Conservation (phyloP, 2,329 filamentous ascomycete species). For the Diplodia intermedia region DNA sequence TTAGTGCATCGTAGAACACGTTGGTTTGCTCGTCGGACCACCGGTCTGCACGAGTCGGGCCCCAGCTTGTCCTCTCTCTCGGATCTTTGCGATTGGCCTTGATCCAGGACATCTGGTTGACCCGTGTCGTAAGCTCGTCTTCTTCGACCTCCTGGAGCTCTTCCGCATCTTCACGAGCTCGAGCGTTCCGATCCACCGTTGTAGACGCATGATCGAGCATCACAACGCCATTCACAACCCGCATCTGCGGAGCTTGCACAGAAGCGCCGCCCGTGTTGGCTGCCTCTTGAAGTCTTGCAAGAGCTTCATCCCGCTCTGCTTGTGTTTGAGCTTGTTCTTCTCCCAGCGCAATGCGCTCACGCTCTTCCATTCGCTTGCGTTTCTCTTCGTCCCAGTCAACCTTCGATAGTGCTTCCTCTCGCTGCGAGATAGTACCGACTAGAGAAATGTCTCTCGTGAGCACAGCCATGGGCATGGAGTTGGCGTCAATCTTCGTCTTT, state of each 20-base stretch:
- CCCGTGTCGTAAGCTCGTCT: constrained; percentile 76
- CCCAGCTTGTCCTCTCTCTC: constrained; percentile 50
- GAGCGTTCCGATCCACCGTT: constrained; percentile 71
- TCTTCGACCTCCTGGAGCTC: constrained; percentile 71
- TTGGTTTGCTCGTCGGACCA: constrained; percentile 78
- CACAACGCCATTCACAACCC: constrained; percentile 74
- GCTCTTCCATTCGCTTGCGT: constrained; percentile 46
- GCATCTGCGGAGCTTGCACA: constrained; percentile 61
- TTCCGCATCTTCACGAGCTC: constrained; percentile 62
- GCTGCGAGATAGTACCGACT: constrained; percentile 76
- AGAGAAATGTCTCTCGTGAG: constrained; percentile 68
- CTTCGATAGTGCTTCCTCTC: constrained; percentile 74
- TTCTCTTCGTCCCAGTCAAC: constrained; percentile 65
- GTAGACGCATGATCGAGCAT: constrained; percentile 73
- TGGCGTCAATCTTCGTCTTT: constrained; percentile 64
- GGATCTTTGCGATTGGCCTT: constrained; percentile 63
- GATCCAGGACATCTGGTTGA: constrained; percentile 73
- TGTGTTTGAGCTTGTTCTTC: constrained; percentile 33
- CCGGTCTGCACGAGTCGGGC: constrained; percentile 33
- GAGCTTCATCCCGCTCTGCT: constrained; percentile 37
- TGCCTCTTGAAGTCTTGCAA: constrained; percentile 35
- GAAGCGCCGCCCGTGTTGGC: constrained; percentile 36
- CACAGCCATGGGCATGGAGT: constrained; percentile 73
- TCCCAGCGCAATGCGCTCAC: constrained; percentile 37
- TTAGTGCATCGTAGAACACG: constrained; percentile 75